Evolutionary conservation across 2,329 filamentous ascomycete genomes (phyloP), one percentile per base, ranked within the genome.

Genomic region (Teratosphaeria destructans): DNA sequence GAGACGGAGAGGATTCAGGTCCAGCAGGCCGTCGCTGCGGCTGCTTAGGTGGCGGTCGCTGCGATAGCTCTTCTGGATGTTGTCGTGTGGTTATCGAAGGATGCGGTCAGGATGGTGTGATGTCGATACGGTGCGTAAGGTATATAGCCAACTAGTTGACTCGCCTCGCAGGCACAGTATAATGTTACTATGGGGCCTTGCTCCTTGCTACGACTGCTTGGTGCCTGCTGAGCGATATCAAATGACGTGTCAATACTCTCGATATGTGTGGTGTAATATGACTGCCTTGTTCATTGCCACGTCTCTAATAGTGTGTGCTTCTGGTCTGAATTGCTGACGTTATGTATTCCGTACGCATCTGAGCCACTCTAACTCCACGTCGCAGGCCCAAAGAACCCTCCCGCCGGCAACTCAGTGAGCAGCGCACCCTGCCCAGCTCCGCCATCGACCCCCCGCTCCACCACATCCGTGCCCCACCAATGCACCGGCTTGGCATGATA

Each of bases 1-100:
- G 78, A 79, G 68, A 73, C 73, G 58, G 77, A 80, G 70, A 72
- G 72, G 57, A 68, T 72, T 60, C 71, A 77, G 64, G 74, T 75
- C 14, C 72, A 72, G 29, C 69, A 74, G 62, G 74, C 73, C 63
- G 74, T 77, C 54, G 75, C 74, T 62, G 77, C 76, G 56, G 75
- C 76, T 52, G 70, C 71, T 60, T 66, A 47, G 52, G 11, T 47
- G 56, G 43, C 43, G 7, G 43, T 49, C 16, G 43, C 43, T 49
- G 43, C 43, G 23, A 49, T 49, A 49, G 43, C 43, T 49, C 3
- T 19, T 49, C n/a, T 49, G 16, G 43, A 49, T 19, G 43, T 49
- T 49, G 5, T 23, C 16, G 16, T 49, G 43, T 49, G 43, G 43
- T 6, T 5, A 6, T 49, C 16, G 43, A 19, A 49, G 43, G 23